Conservation (phyloP, 2,329 filamentous ascomycete species). For the Neofusicoccum laricinum region DNA sequence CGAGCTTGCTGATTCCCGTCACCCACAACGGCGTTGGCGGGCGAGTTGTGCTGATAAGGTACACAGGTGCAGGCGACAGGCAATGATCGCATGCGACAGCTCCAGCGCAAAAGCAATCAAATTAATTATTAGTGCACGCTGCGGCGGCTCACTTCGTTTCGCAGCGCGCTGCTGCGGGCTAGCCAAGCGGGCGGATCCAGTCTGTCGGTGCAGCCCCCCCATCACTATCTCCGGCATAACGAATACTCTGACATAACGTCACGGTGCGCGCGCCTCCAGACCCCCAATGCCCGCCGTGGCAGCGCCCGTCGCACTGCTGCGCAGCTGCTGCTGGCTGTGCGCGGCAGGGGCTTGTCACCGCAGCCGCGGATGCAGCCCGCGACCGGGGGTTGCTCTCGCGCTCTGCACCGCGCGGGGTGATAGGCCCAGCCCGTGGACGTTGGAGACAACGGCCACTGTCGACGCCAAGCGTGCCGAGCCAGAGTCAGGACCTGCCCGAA, state of each 20-base stretch:
- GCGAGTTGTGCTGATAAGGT: background rate
- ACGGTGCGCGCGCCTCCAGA: background rate
- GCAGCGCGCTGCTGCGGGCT: background rate
- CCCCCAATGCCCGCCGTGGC: background rate
- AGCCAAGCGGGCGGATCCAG: background rate
- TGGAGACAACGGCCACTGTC: background rate
- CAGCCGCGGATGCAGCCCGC: background rate
- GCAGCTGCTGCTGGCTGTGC: background rate
- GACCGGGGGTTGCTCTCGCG: background rate
- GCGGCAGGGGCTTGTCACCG: background rate
- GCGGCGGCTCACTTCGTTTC: constrained; percentile 6
- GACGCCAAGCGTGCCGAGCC: background rate
- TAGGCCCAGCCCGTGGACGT: background rate
- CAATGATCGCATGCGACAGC: background rate
- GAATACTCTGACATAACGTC: constrained; percentile 11
- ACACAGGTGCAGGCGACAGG: background rate
- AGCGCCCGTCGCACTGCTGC: background rate
- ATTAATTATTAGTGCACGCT: background rate
- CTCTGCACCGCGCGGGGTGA: background rate
- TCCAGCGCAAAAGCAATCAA: background rate
- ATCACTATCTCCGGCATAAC: constrained; percentile 9
- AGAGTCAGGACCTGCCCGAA: background rate
- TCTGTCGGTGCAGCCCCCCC: background rate
- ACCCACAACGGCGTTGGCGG: background rate
- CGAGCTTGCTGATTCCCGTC: constrained; percentile 11